Percentiles rank a stretch among this genome's conserved stretches.
phyloP scores from a whole-genome alignment of 805 yeast genomes.

The Aciculoconidium aculeatum region DNA sequence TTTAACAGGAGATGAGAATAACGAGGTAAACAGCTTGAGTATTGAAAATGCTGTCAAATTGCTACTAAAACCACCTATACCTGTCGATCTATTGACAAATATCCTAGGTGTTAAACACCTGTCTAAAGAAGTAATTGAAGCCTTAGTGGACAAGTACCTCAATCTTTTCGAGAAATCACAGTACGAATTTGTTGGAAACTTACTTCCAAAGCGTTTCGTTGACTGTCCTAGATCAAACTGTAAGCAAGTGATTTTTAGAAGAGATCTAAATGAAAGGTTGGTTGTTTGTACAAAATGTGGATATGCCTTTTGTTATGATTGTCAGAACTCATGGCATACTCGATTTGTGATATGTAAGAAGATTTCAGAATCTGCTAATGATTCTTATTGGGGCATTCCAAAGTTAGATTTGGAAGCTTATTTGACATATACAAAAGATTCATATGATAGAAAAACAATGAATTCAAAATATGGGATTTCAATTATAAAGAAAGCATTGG shows the following conservation, averaged over 20 bases:
- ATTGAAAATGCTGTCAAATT: conserved; percentile 6
- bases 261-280: conserved; percentile 40
- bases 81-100: conserved; percentile 25
- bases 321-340: conserved; percentile 62
- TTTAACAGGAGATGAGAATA: conserved; percentile 13
- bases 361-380: conserved; percentile 9
- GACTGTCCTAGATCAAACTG: conserved; percentile 47
- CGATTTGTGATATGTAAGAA: conserved; percentile 39
- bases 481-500: conserved; percentile 35
- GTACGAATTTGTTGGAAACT: conserved; percentile 37
- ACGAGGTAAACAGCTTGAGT: too few relatives aligned
- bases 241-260: conserved; percentile 40
- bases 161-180: conserved; percentile 31
- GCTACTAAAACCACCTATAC: conserved; percentile 38
- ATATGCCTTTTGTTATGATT: conserved; percentile 50
- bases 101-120: conserved; percentile 16
- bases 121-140: conserved; percentile 9
- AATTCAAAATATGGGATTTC: conserved; percentile 42
- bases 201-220: conserved; percentile 44
- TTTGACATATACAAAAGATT: conserved; percentile 23
- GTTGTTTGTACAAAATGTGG: conserved; percentile 45
- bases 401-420: conserved; percentile 32
- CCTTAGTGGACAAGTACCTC: conserved; percentile 32
- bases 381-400: conserved; percentile 20
- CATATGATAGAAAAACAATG: conserved; percentile 27